Conservation (phyloP, 345 rosid genomes). For the Eucalyptus virginea region DNA sequence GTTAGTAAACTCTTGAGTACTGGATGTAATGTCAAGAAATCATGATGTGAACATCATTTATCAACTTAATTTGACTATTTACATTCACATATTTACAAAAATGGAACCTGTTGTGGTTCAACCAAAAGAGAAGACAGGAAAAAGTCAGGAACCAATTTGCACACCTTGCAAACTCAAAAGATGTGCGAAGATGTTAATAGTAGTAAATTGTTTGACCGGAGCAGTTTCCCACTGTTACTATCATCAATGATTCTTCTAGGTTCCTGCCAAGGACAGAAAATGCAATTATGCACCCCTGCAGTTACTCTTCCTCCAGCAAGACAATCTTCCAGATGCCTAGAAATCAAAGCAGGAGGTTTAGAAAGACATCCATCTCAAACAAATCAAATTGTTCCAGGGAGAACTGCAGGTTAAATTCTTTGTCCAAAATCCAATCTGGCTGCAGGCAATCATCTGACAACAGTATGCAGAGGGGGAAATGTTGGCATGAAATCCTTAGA, state of each 20-base stretch:
- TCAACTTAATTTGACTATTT: background rate
- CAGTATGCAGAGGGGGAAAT: slow-evolving; percentile 31
- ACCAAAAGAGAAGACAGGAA: background rate
- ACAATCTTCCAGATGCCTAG: background rate
- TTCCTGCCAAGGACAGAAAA: background rate
- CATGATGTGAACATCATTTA: background rate
- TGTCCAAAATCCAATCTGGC: background rate
- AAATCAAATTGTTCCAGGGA: background rate
- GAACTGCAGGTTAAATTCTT: background rate
- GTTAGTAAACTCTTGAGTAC: background rate
- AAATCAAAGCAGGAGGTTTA: background rate
- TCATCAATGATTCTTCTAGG: background rate
- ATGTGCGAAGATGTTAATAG: background rate
- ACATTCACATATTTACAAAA: background rate
- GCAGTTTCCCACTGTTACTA: background rate
- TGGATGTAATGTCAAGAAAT: background rate
- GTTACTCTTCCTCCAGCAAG: background rate
- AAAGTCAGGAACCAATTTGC: background rate
- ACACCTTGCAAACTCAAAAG: background rate
- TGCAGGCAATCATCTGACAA: background rate
- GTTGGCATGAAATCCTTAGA: slow-evolving; percentile 75
- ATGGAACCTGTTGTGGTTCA: background rate
- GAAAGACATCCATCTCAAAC: background rate
- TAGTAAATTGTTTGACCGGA: background rate
- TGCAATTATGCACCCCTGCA: background rate